A percentile compares a stretch with the other conserved stretches of the same genome.
These are phyloP conservation scores for Pseudogymnoascus pannorum DNA, from an alignment of 2,329 filamentous ascomycete genomes.

Conservation along the genomic window DNA sequence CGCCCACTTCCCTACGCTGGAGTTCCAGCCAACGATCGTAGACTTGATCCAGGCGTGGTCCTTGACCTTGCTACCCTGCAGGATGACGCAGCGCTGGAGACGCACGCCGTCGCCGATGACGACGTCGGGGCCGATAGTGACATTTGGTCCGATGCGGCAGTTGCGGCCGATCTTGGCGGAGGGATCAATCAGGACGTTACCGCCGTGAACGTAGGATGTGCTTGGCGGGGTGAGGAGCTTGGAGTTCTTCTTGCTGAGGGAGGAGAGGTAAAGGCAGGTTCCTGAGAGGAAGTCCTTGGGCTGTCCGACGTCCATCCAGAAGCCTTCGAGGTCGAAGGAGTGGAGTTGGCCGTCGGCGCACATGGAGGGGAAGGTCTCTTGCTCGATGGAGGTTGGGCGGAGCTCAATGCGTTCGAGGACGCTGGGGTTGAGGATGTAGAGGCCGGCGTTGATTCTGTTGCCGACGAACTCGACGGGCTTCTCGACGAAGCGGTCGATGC, in stretches of 20 bases:
- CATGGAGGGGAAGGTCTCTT: slow-evolving; percentile 96
- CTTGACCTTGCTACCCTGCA: slow-evolving; percentile 89
- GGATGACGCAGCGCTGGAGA: slow-evolving; percentile 84
- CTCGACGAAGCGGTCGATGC: slow-evolving; percentile 98
- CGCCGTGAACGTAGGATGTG: slow-evolving; percentile 79
- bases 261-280: slow-evolving; percentile 92
- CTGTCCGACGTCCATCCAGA: slow-evolving; percentile 99
- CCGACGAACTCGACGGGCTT: slow-evolving; percentile 98
- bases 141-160: slow-evolving; percentile 95
- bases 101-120: slow-evolving; percentile 90
- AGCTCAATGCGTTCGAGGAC: slow-evolving; percentile 89
- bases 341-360: slow-evolving; percentile 83
- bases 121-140: slow-evolving; percentile 89
- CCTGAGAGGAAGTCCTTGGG: slow-evolving; percentile 97
- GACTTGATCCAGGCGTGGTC: slow-evolving; percentile 99
- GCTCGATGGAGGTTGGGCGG: slow-evolving; percentile 93
- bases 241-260: slow-evolving; percentile 80
- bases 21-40: slow-evolving; percentile 98
- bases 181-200: slow-evolving; percentile 92
- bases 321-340: slow-evolving; percentile 93
- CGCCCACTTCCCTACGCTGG: slow-evolving; percentile 89
- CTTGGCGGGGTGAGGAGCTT: slow-evolving; percentile 69
- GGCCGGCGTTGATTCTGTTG: slow-evolving; percentile 97
- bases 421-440: slow-evolving; percentile 95
- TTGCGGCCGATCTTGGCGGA: slow-evolving; percentile 95